Evolutionary conservation across 1,284 basidiomycete species (phyloP).

Genomic region (Trichosporon faecale): DNA sequence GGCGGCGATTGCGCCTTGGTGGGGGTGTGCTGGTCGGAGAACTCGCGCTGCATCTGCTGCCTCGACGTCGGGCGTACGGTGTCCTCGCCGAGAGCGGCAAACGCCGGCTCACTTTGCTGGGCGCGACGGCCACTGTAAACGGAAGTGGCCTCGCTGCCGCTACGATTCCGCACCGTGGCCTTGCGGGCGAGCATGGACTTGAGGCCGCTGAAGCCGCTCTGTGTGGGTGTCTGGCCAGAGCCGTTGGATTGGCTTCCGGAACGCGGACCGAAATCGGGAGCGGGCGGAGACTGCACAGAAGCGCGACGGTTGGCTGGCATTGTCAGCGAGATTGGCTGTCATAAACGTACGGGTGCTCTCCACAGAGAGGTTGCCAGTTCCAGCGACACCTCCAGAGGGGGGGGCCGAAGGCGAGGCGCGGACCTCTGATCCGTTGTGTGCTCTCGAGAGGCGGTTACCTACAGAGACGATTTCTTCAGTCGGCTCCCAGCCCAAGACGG

Average conservation of each 20-base stretch:
- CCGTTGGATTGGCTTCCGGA: constrained; percentile 28
- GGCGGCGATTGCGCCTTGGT: constrained; percentile 25
- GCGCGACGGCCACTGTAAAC: constrained; percentile 29
- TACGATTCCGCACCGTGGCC: constrained; percentile 37
- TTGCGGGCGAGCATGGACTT: constrained; percentile 52
- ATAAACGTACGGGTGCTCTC: constrained; percentile 27
- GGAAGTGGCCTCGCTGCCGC: constrained; percentile 29
- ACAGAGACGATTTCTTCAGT: constrained; percentile 39
- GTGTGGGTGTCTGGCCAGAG: constrained; percentile 21
- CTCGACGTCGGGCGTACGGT: not conserved
- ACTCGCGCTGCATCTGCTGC: not conserved
- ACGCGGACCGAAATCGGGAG: constrained; percentile 37
- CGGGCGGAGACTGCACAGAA: constrained; percentile 12
- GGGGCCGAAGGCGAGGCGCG: not conserved
- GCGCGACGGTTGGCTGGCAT: constrained; percentile 14
- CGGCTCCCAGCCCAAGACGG: constrained; percentile 47
- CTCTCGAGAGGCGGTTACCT: constrained; percentile 36
- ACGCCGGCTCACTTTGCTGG: not conserved
- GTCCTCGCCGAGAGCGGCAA: not conserved
- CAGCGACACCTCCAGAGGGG: not conserved
- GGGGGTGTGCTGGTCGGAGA: not conserved
- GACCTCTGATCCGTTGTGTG: constrained; percentile 22
- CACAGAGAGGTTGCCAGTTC: constrained; percentile 15
- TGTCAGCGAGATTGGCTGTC: not conserved
- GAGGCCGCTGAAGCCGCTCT: constrained; percentile 42